A percentile compares a stretch with the other conserved stretches of the same genome.
Conservation (phyloP, 257 asterid genomes). For the Linaria vulgaris region DNA sequence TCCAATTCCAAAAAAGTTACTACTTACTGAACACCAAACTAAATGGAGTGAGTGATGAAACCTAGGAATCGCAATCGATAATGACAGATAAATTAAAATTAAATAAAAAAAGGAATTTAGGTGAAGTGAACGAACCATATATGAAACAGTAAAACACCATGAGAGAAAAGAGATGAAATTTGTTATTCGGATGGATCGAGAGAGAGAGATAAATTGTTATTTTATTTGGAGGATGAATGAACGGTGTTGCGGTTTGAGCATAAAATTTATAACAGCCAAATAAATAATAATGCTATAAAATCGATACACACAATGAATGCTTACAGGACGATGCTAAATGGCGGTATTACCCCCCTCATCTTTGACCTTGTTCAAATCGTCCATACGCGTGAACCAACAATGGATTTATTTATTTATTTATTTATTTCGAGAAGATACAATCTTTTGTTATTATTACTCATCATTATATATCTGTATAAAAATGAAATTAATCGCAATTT, state of each 20-base stretch:
- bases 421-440: too few species aligned
- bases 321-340: neutral
- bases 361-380: neutral
- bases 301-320: neutral
- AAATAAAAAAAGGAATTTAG: conserved; percentile 19
- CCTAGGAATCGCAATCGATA: conserved; percentile 18
- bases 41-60: neutral
- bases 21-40: neutral
- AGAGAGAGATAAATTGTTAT: too few species aligned
- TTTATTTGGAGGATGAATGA: too few species aligned
- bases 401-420: too few species aligned
- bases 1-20: neutral
- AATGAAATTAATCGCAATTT: too few species aligned
- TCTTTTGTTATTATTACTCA: too few species aligned
- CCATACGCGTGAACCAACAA: too few species aligned
- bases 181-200: too few species aligned
- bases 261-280: conserved; percentile 46
- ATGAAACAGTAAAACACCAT: conserved; percentile 27
- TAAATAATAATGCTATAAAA: conserved; percentile 42
- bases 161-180: too few species aligned
- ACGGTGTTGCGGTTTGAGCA: conserved; percentile 22
- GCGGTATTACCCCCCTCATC: conserved; percentile 21
- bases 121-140: conserved; percentile 33
- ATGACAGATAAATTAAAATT: neutral
- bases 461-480: too few species aligned